Percentiles rank a stretch among this genome's conserved stretches.
Conservation (phyloP, 2,329 filamentous ascomycete genomes). For the Fusarium metavorans region DNA sequence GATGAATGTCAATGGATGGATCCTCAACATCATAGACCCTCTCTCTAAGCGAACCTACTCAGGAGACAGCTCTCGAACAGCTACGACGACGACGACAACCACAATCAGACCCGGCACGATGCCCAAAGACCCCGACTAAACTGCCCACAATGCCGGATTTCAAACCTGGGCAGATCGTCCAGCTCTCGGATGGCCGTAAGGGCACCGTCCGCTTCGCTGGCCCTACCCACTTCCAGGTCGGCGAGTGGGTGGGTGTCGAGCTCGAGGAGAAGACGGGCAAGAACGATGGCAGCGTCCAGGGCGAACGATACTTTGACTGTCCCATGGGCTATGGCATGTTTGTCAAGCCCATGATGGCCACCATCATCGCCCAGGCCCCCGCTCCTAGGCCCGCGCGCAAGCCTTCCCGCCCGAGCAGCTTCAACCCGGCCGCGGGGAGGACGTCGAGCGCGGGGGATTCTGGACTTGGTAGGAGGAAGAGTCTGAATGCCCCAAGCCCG, state of each 20-base stretch:
- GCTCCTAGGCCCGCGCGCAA: slow-evolving; percentile 52
- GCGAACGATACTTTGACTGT: slow-evolving; percentile 90
- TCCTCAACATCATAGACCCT: slow-evolving; percentile 12
- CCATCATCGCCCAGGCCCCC: slow-evolving; percentile 65
- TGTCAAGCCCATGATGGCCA: slow-evolving; percentile 78
- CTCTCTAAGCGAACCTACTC: slow-evolving; percentile 28
- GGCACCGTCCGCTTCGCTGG: slow-evolving; percentile 87
- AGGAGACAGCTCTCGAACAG: slow-evolving; percentile 32
- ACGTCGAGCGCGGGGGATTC: slow-evolving; percentile 62
- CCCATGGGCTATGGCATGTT: slow-evolving; percentile 84
- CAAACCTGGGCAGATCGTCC: slow-evolving; percentile 78
- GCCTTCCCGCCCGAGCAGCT: slow-evolving; percentile 63
- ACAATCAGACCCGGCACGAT: slow-evolving; percentile 46
- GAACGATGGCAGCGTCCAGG: slow-evolving; percentile 93
- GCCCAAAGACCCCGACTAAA: slow-evolving; percentile 42
- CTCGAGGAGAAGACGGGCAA: slow-evolving; percentile 86
- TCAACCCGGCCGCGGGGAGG: slow-evolving; percentile 54
- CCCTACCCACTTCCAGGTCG: slow-evolving; percentile 80
- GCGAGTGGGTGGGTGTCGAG: slow-evolving; percentile 92
- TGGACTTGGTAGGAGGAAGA: slow-evolving; percentile 72
- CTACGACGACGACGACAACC: slow-evolving; percentile 4
- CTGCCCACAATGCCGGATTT: slow-evolving; percentile 63
- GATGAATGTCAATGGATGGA: slow-evolving; percentile 15
- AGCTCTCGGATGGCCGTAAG: slow-evolving; percentile 81
- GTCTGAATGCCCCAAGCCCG: slow-evolving; percentile 78